Evolutionary conservation across 768 basidiomycete genomes (phyloP), one percentile per base, ranked within the genome.

Genomic region (Amylocystis lapponica): DNA sequence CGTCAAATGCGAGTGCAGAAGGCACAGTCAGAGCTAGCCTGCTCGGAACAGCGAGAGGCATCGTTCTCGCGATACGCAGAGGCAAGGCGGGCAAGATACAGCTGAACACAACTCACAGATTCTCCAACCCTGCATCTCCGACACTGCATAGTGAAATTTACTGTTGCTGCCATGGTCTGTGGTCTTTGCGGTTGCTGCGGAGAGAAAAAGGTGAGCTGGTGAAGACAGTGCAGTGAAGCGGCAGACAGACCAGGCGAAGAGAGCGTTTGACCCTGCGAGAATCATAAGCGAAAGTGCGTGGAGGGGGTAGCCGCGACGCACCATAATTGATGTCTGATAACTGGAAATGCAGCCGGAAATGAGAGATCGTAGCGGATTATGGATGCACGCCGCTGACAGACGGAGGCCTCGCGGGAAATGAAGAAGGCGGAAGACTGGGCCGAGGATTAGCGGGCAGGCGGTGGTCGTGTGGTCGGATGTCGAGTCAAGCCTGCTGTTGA

Each of bases 121-220:
- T 66, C 96, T 76, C 96, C 96, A 99, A 56, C 96, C 96, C 66
- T 99, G 96, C 95, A 98, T 98, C 67, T 97, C 94, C 35, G 87
- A 83, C 32, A 96, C 75, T 6, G 78, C 85, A 64, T 82, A 97
- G 35, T 73, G 56, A 64, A 77, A 82, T 45, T 77, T 76, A 47
- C 70, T 73, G 77, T 90, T 82, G 50, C 69, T 72, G 32, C 88
- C 92, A 17, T 72, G 63, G 53, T 81, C 75, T 4, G 89, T 83
- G 59, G 74, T 76, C 74, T 97, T 99, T 51, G 78, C 76, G 41
- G 86, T 92, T 17, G 81, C 91, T 93, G 55, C 27, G 46, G 45
- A 27, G 52, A 42, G 31, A 35, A 16, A 25, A 22, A 27, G 23
- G 36, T 25, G 30, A 17, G 19, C n/a, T n/a, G n/a, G n/a, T n/a